phyloP scores from a whole-genome alignment of 352 stramenopile species.

The Thalassiosira hispida region DNA sequence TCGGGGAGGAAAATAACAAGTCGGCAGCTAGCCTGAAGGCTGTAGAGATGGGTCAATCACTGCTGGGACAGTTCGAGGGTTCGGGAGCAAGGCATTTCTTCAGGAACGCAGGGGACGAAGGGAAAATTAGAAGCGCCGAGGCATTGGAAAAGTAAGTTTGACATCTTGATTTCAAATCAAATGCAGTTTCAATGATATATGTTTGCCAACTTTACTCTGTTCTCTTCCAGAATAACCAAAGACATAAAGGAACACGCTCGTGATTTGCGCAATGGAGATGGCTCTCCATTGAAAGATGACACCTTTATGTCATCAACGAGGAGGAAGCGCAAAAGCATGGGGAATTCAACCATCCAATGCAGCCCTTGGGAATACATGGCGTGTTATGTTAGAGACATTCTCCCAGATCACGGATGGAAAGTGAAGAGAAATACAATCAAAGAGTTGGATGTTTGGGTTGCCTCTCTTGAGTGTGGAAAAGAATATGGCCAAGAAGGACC shows the following conservation, averaged over 20 bases:
- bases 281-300: background rate
- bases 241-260: background rate
- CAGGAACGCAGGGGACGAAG: background rate
- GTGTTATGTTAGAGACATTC: background rate
- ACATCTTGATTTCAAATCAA: no score
- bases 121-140: background rate
- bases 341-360: background rate
- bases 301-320: background rate
- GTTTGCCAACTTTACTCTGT: background rate
- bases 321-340: background rate
- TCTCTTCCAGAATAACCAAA: background rate
- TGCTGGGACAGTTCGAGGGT: background rate
- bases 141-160: background rate
- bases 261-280: background rate
- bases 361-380: background rate
- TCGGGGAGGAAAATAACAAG: background rate
- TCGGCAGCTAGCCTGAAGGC: background rate
- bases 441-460: background rate
- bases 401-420: background rate
- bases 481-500: background rate
- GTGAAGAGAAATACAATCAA: background rate
- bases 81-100: background rate
- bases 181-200: no score
- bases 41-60: background rate
- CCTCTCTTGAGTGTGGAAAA: background rate